Base-by-base conservation (phyloP, 495 filamentous ascomycete genomes). In the Trichoderma virens region DNA sequence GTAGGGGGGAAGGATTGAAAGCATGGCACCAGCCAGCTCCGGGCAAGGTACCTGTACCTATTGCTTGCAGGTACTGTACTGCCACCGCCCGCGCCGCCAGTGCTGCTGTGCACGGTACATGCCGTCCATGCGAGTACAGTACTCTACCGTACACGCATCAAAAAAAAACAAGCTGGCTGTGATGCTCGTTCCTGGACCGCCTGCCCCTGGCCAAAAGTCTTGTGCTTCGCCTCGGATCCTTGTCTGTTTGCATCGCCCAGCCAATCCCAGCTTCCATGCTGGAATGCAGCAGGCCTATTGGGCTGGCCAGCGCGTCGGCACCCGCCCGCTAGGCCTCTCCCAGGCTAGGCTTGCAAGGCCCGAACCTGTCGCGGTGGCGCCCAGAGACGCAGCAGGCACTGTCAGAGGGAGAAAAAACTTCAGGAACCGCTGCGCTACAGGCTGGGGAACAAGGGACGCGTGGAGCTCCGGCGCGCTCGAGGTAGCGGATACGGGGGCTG, bases 241-340 rank as follows among this genome's bases (percentile, higher is more conserved):
- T 27, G 51, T 27, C 31, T 7, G 30, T 14, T 59, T 61, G 59
- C 59, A n/a, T n/a, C 34, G 34, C 32, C 59, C 60, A 43, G 38
- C 61, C 61, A 62, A 62, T 62, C n/a, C 9, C 32, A 13, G 34
- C 13, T 5, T 18, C 34, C 34, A 30, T 39, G 14, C 61, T 62
- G 61, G 61, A 62, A 62, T 62, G 61, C 34, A 28, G 32, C 35
- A 6, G 27, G 61, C 61, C 38, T 25, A 62, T 62, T 62, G 61
- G 61, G 27, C 25, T n/a, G 27, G 23, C 11, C 23, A 30, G 51
- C 51, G 51, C 51, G 51, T 56, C 51, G 51, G 25, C 51, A 56
- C 51, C 51, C 51, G 51, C 51, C 27, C 9, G 27, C 51, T 30
- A 56, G 23, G 23, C 51, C 51, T 20, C 51, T 28, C 18, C 4